These are phyloP conservation scores for Antitrichia curtipendula DNA, from an alignment of 225 moss, liverwort and hornwort species.

Conservation along the genomic window DNA sequence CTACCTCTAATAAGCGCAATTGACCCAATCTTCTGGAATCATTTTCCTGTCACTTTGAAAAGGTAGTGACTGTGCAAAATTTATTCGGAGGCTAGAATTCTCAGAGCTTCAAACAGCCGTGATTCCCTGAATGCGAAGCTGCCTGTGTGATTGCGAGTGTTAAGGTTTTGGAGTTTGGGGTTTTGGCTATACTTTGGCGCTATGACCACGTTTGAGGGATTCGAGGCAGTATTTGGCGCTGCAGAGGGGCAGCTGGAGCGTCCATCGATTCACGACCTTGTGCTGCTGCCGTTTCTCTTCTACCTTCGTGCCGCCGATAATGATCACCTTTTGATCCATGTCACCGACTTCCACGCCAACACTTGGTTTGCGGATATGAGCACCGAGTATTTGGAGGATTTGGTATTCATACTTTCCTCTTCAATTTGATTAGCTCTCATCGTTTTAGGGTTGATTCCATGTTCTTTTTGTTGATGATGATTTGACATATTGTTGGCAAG, in stretches of 20 bases:
- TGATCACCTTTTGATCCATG: conserved; percentile 34
- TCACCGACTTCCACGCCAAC: conserved; percentile 70
- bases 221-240: conserved; percentile 29
- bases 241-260: conserved; percentile 8
- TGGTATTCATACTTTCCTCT: conserved; percentile 17
- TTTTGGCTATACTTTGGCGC: not conserved
- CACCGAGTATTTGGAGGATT: conserved; percentile 37
- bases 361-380: conserved; percentile 64
- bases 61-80: not conserved
- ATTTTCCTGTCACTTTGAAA: not conserved
- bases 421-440: not conserved
- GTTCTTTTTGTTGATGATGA: not conserved
- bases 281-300: conserved; percentile 41
- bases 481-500: not conserved
- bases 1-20: not conserved
- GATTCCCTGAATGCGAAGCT: not conserved
- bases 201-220: conserved; percentile 20
- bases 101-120: not conserved
- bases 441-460: not conserved
- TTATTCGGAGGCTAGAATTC: not conserved
- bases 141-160: not conserved
- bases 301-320: conserved; percentile 13
- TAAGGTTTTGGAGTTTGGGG: not conserved
- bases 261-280: not conserved
- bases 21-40: not conserved